Evolutionary conservation across 257 asterid genomes (phyloP).

Genomic region (Rehmannia glutinosa): DNA sequence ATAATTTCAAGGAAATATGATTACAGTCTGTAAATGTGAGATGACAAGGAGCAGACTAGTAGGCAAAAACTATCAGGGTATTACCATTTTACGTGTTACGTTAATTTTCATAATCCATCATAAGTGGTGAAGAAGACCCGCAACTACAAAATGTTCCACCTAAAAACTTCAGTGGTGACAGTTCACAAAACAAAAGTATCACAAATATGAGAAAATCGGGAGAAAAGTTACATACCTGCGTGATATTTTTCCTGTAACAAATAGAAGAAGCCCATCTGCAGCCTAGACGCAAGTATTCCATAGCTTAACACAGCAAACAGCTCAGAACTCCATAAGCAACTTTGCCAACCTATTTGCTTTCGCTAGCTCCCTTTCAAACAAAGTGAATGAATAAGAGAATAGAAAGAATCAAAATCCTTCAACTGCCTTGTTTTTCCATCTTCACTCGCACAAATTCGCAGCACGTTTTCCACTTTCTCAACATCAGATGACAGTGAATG

Average conservation of each 20-base stretch:
- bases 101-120: no score
- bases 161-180: no score
- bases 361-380: constrained; percentile 56
- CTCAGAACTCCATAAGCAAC: constrained; percentile 38
- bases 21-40: no score
- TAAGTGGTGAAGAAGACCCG: no score
- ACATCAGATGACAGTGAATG: constrained; percentile 18
- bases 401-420: constrained; percentile 53
- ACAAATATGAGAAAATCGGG: constrained; percentile 1
- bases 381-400: constrained; percentile 49
- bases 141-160: no score
- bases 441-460: constrained; percentile 1
- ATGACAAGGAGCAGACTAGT: no score
- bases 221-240: constrained; percentile 22
- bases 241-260: no score
- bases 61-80: no score
- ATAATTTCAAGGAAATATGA: no score
- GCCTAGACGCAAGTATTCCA: not conserved
- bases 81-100: no score
- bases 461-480: constrained; percentile 18
- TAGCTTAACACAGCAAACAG: constrained; percentile 7
- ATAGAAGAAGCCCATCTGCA: no score
- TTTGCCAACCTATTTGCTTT: constrained; percentile 63
- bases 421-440: constrained; percentile 31
- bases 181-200: not conserved